A percentile compares a stretch with the other conserved stretches of the same genome.
phyloP scores from a whole-genome alignment of 2,329 filamentous ascomycete species.

The Fusarium euwallaceae region DNA sequence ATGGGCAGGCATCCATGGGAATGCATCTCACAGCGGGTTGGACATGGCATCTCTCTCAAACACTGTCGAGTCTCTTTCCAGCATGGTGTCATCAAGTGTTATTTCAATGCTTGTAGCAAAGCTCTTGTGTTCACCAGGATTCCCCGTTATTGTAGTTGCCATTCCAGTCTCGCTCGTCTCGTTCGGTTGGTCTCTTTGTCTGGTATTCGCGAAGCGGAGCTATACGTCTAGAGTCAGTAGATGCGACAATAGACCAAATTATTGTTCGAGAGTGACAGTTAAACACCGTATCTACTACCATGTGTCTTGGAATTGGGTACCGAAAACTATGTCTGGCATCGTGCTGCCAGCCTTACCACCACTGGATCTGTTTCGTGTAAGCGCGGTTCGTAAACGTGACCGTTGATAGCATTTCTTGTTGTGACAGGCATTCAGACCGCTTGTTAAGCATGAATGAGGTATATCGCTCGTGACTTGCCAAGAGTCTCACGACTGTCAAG shows the following conservation, averaged over 20 bases:
- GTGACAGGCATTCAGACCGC: background rate
- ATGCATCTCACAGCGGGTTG: background rate
- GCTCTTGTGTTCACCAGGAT: too few relatives aligned
- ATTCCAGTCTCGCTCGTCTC: background rate
- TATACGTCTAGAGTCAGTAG: background rate
- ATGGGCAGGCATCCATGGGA: background rate
- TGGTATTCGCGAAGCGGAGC: background rate
- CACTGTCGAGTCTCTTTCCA: background rate
- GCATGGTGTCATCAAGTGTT: background rate
- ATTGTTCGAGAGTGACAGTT: background rate
- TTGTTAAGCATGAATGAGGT: background rate
- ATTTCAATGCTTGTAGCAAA: background rate
- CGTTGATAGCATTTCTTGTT: background rate
- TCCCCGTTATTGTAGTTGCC: background rate
- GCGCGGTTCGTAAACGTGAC: background rate
- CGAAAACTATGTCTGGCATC: background rate
- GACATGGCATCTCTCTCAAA: background rate
- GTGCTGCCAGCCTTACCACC: background rate
- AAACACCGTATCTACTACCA: background rate
- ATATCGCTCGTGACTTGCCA: background rate
- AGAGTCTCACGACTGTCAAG: too few relatives aligned
- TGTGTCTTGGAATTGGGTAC: background rate
- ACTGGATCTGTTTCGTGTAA: background rate
- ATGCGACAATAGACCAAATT: background rate
- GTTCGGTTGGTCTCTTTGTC: background rate